Conservation (phyloP, 2,329 filamentous ascomycete genomes). For the Seiridium cupressi region DNA sequence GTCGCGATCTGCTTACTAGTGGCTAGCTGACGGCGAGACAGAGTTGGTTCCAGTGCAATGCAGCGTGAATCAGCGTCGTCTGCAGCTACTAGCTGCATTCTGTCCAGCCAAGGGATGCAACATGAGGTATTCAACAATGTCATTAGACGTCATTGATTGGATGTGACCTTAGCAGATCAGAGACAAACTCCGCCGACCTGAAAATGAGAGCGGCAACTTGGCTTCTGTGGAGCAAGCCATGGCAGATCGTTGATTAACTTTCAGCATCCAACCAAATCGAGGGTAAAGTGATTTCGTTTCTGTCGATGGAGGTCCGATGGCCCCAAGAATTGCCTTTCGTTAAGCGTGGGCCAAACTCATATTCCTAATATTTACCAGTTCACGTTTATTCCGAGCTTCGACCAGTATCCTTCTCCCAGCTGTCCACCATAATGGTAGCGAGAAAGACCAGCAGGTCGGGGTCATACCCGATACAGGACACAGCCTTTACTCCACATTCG, state of each 20-base stretch:
- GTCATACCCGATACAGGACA: constrained; percentile 4
- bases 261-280: neutral
- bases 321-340: neutral
- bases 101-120: neutral
- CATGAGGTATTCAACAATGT: neutral
- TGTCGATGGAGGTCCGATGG: neutral
- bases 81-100: neutral
- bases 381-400: too few species aligned
- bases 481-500: neutral
- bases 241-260: neutral
- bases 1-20: neutral
- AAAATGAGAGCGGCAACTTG: neutral
- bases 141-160: neutral
- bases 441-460: neutral
- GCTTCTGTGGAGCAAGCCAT: neutral
- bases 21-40: neutral
- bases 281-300: neutral
- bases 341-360: too few species aligned
- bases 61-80: neutral
- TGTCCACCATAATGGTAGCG: neutral
- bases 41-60: neutral
- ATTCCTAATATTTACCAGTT: too few species aligned
- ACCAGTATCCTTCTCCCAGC: neutral
- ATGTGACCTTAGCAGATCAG: neutral
- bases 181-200: neutral